phyloP scores from a whole-genome alignment of 495 filamentous ascomycete genomes.

The Elasticomyces elasticus region DNA sequence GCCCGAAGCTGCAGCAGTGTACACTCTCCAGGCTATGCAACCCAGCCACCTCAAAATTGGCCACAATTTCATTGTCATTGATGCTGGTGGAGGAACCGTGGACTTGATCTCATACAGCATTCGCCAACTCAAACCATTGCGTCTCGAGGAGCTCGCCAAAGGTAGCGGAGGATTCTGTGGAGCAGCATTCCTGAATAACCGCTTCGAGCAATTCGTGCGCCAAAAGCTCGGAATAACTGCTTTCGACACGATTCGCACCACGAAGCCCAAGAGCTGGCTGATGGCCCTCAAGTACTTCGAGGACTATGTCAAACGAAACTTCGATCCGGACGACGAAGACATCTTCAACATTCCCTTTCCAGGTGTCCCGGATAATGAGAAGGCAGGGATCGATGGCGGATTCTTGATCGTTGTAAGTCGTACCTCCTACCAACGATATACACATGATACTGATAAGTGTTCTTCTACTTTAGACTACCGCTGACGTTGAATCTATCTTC shows the following conservation, averaged over 20 bases:
- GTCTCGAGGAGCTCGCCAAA: not conserved
- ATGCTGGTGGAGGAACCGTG: constrained; percentile 71
- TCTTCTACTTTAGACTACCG: no score
- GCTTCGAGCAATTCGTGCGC: constrained; percentile 8
- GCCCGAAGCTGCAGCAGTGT: constrained; percentile 67
- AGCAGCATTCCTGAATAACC: constrained; percentile 5
- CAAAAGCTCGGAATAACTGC: not conserved
- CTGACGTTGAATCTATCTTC: constrained; percentile 33
- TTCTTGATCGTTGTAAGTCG: constrained; percentile 24
- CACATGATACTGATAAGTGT: constrained; percentile 1
- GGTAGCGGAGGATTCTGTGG: constrained; percentile 12
- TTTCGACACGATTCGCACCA: constrained; percentile 1
- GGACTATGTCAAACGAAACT: constrained; percentile 48
- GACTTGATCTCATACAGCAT: constrained; percentile 50
- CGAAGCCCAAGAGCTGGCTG: not conserved
- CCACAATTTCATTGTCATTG: constrained; percentile 66
- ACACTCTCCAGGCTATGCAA: constrained; percentile 57
- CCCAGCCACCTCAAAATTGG: constrained; percentile 53
- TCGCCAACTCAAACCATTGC: constrained; percentile 4
- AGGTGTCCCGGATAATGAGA: constrained; percentile 23
- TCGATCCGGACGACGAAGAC: constrained; percentile 14
- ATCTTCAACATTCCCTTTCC: constrained; percentile 30
- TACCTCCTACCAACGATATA: no score
- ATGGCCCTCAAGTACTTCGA: constrained; percentile 20
- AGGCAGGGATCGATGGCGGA: constrained; percentile 17